A percentile compares a stretch with the other conserved stretches of the same genome.
Conservation (phyloP, 495 filamentous ascomycete species). For the Penicillium verhagenii region DNA sequence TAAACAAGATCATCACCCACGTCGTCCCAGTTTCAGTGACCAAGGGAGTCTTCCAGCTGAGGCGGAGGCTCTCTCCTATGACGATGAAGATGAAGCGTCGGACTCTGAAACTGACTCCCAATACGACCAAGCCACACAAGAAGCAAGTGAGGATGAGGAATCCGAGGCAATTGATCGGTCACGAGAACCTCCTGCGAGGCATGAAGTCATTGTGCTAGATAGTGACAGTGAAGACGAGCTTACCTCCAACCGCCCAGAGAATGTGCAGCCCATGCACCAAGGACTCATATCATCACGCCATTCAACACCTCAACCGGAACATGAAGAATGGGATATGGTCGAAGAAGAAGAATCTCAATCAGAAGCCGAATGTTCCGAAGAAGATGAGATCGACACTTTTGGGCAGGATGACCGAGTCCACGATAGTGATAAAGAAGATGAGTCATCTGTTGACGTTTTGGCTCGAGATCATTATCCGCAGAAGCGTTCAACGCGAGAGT, state of each 20-base stretch:
- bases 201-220: constrained; percentile 43
- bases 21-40: background rate
- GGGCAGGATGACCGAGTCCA: constrained; percentile 13
- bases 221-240: constrained; percentile 46
- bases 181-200: constrained; percentile 9
- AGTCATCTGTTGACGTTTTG: constrained; percentile 16
- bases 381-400: constrained; percentile 7
- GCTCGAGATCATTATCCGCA: constrained; percentile 5
- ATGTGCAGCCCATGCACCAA: background rate
- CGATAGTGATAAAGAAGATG: constrained; percentile 20
- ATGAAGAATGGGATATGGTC: constrained; percentile 3
- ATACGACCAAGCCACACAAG: constrained; percentile 18
- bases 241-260: constrained; percentile 9
- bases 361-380: constrained; percentile 7
- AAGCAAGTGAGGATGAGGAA: constrained; percentile 7
- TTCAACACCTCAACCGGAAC: background rate
- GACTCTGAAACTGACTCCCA: constrained; percentile 12
- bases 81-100: background rate
- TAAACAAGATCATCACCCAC: background rate
- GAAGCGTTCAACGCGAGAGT: background rate
- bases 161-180: constrained; percentile 5
- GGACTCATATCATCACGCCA: background rate
- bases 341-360: background rate
- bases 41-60: background rate
- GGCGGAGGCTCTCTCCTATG: background rate